Percentiles rank a stretch among this genome's conserved stretches.
phyloP scores from a whole-genome alignment of 371 early-diverging fungal species.

The Apophysomyces variabilis region DNA sequence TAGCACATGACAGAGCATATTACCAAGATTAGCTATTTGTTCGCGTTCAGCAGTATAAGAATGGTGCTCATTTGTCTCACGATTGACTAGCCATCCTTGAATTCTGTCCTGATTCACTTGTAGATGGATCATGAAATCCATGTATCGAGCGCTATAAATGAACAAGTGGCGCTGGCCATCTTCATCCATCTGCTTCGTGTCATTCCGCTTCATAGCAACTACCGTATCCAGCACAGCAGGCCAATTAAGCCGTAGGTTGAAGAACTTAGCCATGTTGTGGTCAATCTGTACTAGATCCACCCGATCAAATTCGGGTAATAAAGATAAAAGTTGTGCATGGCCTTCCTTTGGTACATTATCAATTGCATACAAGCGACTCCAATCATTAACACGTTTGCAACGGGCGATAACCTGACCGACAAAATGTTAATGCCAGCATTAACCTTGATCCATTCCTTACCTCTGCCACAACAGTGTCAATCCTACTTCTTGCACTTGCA shows the following conservation, averaged over 20 bases:
- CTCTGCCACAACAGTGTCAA: conserved; percentile 44
- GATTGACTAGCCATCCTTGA: conserved; percentile 45
- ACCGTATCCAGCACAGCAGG: conserved; percentile 31
- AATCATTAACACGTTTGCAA: conserved; percentile 35
- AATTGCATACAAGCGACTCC: conserved; percentile 37
- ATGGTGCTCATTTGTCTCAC: conserved; percentile 26
- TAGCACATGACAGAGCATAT: conserved; percentile 35
- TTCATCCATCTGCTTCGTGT: conserved; percentile 31
- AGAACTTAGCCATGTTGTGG: conserved; percentile 29
- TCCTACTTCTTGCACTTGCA: conserved; percentile 30
- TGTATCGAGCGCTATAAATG: conserved; percentile 42
- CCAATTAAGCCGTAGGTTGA: conserved; percentile 35
- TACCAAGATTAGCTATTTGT: conserved; percentile 37
- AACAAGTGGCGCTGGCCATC: conserved; percentile 34
- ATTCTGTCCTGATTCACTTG: conserved; percentile 21
- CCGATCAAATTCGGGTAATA: conserved; percentile 41
- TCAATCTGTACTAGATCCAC: conserved; percentile 36
- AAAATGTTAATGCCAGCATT: conserved; percentile 1
- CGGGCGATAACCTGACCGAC: conserved; percentile 33
- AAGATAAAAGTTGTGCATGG: conserved; percentile 21
- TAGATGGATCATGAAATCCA: conserved; percentile 49
- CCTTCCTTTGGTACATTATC: conserved; percentile 15
- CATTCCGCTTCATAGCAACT: conserved; percentile 19
- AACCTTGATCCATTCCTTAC: conserved; percentile 18
- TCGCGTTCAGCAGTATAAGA: conserved; percentile 36